These are phyloP conservation scores for Eucalyptus marginata DNA, from an alignment of 345 rosid genomes.

Conservation along the genomic window DNA sequence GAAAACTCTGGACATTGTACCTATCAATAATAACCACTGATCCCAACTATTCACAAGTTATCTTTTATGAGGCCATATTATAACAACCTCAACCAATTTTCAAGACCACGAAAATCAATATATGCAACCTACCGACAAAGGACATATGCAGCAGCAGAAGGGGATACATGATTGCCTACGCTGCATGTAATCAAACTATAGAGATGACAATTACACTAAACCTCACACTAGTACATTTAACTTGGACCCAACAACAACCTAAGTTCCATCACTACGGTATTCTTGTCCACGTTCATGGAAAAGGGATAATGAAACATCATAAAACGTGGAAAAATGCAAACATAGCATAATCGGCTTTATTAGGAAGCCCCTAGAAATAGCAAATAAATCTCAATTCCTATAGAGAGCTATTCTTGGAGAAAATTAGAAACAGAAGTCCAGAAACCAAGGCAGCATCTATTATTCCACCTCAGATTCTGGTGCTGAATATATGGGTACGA, in stretches of 20 bases:
- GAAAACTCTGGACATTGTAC: background rate
- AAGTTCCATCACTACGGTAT: background rate
- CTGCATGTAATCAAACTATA: background rate
- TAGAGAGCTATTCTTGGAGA: background rate
- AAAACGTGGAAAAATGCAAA: background rate
- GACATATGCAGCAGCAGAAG: background rate
- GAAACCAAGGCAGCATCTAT: background rate
- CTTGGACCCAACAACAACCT: background rate
- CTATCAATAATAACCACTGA: background rate
- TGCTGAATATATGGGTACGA: background rate
- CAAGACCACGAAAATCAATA: background rate
- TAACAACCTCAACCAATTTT: background rate
- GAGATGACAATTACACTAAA: background rate
- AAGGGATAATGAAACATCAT: background rate
- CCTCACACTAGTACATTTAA: background rate
- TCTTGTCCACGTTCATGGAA: background rate
- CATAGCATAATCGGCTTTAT: background rate
- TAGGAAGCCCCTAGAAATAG: background rate
- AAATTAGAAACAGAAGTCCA: background rate
- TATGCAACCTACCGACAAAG: background rate
- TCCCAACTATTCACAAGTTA: background rate
- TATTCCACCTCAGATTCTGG: background rate
- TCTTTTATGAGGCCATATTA: background rate
- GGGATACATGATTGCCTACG: background rate
- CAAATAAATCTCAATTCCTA: background rate